Percentiles rank a stretch among this genome's conserved stretches.
Evolutionary conservation across 441 rosid genomes (phyloP).

Genomic region (Adansonia rubrostipa): DNA sequence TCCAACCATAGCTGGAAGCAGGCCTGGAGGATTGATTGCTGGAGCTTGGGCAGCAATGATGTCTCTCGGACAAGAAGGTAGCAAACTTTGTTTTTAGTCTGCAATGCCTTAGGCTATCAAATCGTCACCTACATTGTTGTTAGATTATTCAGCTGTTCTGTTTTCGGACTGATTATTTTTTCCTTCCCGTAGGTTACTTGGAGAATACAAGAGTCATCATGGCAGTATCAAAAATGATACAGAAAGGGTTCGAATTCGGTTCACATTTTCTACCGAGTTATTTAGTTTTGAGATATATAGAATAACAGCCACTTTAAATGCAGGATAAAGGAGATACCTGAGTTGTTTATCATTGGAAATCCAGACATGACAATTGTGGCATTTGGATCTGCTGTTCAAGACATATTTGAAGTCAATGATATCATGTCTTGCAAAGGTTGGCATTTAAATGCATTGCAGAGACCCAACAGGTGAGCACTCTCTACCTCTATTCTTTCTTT

Average conservation of each 20-base stretch:
- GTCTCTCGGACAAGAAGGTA: conserved; percentile 89
- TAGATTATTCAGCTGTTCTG: conserved; percentile 20
- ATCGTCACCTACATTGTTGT: not conserved
- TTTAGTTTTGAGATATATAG: conserved; percentile 15
- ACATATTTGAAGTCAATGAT: conserved; percentile 95
- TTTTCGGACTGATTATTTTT: conserved; percentile 33
- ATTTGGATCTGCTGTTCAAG: conserved; percentile 69
- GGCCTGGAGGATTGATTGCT: conserved; percentile 89
- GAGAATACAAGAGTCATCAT: conserved; percentile 72
- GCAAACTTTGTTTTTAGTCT: conserved; percentile 11
- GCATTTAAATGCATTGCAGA: conserved; percentile 94
- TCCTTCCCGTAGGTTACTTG: conserved; percentile 66
- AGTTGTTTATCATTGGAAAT: conserved; percentile 76
- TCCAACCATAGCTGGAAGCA: conserved; percentile 94
- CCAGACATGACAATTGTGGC: conserved; percentile 95
- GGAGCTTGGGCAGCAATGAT: conserved; percentile 99
- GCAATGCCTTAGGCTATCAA: conserved; percentile 24
- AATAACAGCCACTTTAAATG: conserved; percentile 20
- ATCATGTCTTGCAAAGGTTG: conserved; percentile 87
- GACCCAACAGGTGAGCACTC: conserved; percentile 79
- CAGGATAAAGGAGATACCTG: conserved; percentile 76
- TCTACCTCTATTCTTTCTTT: not conserved
- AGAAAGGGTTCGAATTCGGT: conserved; percentile 60
- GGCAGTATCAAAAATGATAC: conserved; percentile 77
- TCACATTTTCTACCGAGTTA: conserved; percentile 10